phyloP scores from a whole-genome alignment of 306 rosid genomes.

The Abrus precatorius region DNA sequence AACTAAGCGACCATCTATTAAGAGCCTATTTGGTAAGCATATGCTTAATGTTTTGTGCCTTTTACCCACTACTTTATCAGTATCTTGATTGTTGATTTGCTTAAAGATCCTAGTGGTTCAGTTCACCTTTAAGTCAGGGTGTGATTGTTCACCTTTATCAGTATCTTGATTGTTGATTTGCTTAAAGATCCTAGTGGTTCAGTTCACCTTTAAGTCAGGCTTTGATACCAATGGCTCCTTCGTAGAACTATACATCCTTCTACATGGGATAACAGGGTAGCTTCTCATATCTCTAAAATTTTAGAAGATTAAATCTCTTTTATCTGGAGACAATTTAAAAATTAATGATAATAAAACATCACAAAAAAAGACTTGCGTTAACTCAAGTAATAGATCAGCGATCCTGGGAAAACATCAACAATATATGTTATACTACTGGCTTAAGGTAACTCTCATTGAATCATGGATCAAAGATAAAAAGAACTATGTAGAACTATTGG shows the following conservation, averaged over 20 bases:
- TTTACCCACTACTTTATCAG: neutral
- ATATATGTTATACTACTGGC: conserved; percentile 1
- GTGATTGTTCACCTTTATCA: too few relatives aligned
- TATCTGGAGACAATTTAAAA: neutral
- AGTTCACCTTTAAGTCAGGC: neutral
- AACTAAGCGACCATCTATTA: conserved; percentile 91
- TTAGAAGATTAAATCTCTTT: conserved; percentile 2
- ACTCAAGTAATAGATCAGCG: conserved; percentile 34
- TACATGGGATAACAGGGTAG: neutral
- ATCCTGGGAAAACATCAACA: conserved; percentile 15
- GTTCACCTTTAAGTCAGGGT: neutral
- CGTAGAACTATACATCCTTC: neutral
- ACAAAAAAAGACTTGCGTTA: neutral
- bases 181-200: conserved; percentile 28
- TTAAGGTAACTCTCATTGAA: neutral
- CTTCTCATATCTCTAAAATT: conserved; percentile 22
- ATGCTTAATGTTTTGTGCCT: conserved; percentile 21
- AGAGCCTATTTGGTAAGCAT: conserved; percentile 85
- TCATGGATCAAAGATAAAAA: conserved; percentile 19
- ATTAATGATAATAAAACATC: conserved; percentile 15
- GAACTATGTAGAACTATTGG: conserved; percentile 17
- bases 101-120: conserved; percentile 26
- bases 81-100: conserved; percentile 1
- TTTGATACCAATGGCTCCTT: neutral
- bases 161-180: neutral